Percentiles rank a stretch among this genome's conserved stretches.
These are phyloP conservation scores for Calonectria pauciramosa DNA, from an alignment of 2,329 filamentous ascomycete genomes.

Conservation along the genomic window DNA sequence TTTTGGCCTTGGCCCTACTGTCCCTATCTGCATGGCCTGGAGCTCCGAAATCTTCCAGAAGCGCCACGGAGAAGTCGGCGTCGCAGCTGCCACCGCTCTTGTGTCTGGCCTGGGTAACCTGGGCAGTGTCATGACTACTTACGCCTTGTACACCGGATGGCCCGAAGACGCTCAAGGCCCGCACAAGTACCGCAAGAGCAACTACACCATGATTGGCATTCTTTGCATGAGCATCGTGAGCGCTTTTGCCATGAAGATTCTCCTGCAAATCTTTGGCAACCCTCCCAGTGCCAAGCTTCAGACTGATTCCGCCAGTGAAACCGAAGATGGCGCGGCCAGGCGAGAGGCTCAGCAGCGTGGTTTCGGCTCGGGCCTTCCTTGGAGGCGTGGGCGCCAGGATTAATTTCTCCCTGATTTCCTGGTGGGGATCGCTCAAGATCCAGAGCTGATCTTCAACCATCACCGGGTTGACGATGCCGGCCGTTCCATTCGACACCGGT, in stretches of 20 bases:
- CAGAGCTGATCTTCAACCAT: slow-evolving; percentile 50
- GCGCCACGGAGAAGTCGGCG: slow-evolving; percentile 90
- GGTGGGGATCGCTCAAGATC: slow-evolving; percentile 7
- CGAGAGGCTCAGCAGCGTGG: slow-evolving; percentile 71
- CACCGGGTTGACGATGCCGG: slow-evolving; percentile 17
- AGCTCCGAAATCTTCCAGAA: slow-evolving; percentile 91
- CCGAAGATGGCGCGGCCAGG: slow-evolving; percentile 72
- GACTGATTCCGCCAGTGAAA: slow-evolving; percentile 57
- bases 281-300: slow-evolving; percentile 62
- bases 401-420: slow-evolving; percentile 27
- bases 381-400: slow-evolving; percentile 48
- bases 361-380: slow-evolving; percentile 60
- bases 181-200: slow-evolving; percentile 84
- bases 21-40: slow-evolving; percentile 96
- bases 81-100: slow-evolving; percentile 86
- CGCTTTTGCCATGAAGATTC: slow-evolving; percentile 75
- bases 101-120: slow-evolving; percentile 91
- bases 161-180: slow-evolving; percentile 78
- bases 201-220: slow-evolving; percentile 90
- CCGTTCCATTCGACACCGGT: slow-evolving; percentile 36
- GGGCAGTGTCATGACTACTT: slow-evolving; percentile 88
- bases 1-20: slow-evolving; percentile 90
- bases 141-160: slow-evolving; percentile 92
- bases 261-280: slow-evolving; percentile 73
- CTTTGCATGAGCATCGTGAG: slow-evolving; percentile 82